phyloP scores from a whole-genome alignment of 345 rosid species.

The Ceriops decandra region DNA sequence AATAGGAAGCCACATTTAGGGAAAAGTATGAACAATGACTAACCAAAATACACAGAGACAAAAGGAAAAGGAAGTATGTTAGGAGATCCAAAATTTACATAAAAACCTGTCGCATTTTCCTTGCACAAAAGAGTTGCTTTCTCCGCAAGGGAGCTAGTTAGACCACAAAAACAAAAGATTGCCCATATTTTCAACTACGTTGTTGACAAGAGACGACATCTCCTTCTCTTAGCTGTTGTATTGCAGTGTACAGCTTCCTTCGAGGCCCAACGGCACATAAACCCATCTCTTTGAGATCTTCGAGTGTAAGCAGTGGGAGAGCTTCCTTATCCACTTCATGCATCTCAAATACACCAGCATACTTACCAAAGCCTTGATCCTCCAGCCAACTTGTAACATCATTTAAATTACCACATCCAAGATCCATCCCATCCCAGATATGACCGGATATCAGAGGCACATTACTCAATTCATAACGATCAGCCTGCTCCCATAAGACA shows the following conservation, averaged over 20 bases:
- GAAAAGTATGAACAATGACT: conserved; percentile 11
- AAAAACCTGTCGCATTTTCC: conserved; percentile 19
- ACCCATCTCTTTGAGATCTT: conserved; percentile 66
- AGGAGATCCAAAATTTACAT: conserved; percentile 24
- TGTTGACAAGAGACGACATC: conserved; percentile 18
- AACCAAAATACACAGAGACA: conserved; percentile 8
- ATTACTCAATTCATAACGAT: conserved; percentile 13
- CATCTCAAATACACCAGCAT: conserved; percentile 40
- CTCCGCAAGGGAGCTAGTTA: conserved; percentile 19
- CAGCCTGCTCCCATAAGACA: conserved; percentile 19
- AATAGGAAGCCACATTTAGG: neutral
- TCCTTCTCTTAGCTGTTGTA: conserved; percentile 35
- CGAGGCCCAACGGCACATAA: conserved; percentile 51
- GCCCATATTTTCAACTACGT: conserved; percentile 8
- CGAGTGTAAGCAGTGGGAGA: conserved; percentile 48
- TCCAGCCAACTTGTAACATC: conserved; percentile 47
- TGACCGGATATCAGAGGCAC: conserved; percentile 9
- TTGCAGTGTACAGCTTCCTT: conserved; percentile 50
- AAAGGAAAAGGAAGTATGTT: conserved; percentile 14
- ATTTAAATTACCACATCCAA: conserved; percentile 10
- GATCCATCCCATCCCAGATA: conserved; percentile 18
- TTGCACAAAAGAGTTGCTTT: no score
- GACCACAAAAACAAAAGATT: conserved; percentile 7
- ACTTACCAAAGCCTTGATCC: conserved; percentile 47
- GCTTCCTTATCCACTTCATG: conserved; percentile 57